Conservation (phyloP, 2,329 filamentous ascomycete species). For the Cercospora berteroae region DNA sequence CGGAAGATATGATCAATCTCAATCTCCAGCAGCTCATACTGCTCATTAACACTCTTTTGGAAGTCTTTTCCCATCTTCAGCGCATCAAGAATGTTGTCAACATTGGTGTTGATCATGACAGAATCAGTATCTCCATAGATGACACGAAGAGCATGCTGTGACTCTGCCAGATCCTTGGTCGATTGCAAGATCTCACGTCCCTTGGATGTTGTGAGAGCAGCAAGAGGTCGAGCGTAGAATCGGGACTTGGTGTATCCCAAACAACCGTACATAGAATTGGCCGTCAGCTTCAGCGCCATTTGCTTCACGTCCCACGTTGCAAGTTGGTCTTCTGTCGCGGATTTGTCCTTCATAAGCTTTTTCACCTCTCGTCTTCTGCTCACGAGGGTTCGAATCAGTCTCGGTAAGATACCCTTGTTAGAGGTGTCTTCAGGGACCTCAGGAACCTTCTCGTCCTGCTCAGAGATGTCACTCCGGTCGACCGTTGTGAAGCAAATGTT, state of each 20-base stretch:
- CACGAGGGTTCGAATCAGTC: conserved; percentile 88
- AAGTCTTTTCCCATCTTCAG: conserved; percentile 91
- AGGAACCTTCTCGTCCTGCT: conserved; percentile 84
- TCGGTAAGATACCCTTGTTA: conserved; percentile 80
- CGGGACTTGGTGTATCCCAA: conserved; percentile 94
- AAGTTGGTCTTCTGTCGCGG: conserved; percentile 78
- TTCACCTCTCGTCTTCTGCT: conserved; percentile 88
- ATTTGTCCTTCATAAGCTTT: conserved; percentile 92
- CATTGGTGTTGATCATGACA: conserved; percentile 99
- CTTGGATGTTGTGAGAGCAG: conserved; percentile 94
- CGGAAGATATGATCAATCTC: conserved; percentile 98
- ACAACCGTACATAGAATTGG: conserved; percentile 99
- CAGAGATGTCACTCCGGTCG: conserved; percentile 68
- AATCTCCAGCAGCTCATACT: conserved; percentile 89
- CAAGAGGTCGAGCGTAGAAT: conserved; percentile 92
- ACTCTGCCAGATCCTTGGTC: conserved; percentile 93
- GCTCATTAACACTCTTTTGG: conserved; percentile 90
- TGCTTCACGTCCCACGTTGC: conserved; percentile 98
- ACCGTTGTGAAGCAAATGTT: conserved; percentile 99
- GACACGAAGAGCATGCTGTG: conserved; percentile 76
- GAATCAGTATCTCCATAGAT: conserved; percentile 99
- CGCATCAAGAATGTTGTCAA: conserved; percentile 86
- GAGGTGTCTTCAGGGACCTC: conserved; percentile 73
- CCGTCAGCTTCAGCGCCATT: conserved; percentile 90
- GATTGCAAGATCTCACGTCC: conserved; percentile 94